Base-by-base conservation (phyloP, 225 moss, liverwort and hornwort genomes). In the Sphagnum tenellum region DNA sequence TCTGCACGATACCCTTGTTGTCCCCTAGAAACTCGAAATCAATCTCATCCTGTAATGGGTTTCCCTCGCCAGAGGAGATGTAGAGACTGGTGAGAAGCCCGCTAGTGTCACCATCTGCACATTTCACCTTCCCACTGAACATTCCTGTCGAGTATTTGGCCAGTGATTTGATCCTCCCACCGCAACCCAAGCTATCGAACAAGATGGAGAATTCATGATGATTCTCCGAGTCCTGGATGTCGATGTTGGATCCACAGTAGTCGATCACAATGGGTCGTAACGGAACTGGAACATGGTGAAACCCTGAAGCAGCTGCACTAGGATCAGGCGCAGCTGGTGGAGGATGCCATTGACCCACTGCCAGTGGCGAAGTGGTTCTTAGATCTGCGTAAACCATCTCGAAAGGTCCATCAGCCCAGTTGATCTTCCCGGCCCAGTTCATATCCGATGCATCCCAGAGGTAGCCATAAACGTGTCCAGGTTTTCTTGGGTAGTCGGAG, bases 11-110 rank as follows among this genome's bases (percentile, higher is more conserved):
- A 4, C 67, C 71, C 70, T 85, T 85, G 60, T 81, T 79, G 70
- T 81, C 71, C 2, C 85, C 85, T 3, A 85, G 76, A 46, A 81
- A 85, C 60, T 85, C 85, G 2, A 85, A 85, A 63, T 85, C 85
- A 3, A 85, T 64, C 44, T 85, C 85, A 62, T 85, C 85, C 11
- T 85, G 85, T 3, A 29, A 6, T 0, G 61, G 46, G 56, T 61
- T 81, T 3, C 85, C 85, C 45, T 85, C 85, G 3, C 73, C 68
- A 0, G 85, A 85, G 3, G 85, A 85, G 29, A 85, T 5, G 62
- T 85, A 85, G 57, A 85, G 76, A 51, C 78, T 76, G 0, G 85
- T 78, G 2, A 85, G 81, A n/a, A 85, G 65, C 4, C 85, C 85
- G 56, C 81, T 81, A 2, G 85, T 85, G 60, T 85, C 85, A 44